Evolutionary conservation across 768 basidiomycete species (phyloP).

Genomic region (Floccularia luteovirens): DNA sequence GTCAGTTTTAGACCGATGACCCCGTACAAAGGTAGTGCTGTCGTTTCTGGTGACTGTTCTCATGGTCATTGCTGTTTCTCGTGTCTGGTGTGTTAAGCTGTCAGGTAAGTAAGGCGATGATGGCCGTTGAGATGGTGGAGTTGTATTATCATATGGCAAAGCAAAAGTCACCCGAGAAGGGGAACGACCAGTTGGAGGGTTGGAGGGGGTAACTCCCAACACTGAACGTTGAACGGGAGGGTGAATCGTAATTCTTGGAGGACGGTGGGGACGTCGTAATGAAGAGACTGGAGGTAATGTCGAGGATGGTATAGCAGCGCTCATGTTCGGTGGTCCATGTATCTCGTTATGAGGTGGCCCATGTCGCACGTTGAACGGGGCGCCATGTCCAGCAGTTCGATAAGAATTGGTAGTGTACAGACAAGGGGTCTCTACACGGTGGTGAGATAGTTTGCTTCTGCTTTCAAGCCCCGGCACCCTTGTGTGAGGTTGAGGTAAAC

Average conservation of each 20-base stretch:
- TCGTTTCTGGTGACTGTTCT: too few species aligned
- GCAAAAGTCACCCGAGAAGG: conserved; percentile 15
- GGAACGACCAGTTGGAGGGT: conserved; percentile 9
- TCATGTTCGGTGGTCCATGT: conserved; percentile 12
- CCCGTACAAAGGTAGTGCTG: too few species aligned
- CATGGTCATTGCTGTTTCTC: too few species aligned
- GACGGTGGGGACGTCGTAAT: conserved; percentile 16
- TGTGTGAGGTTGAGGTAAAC: neutral
- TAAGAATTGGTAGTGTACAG: conserved; percentile 2
- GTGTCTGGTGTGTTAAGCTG: too few species aligned
- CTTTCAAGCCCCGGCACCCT: neutral
- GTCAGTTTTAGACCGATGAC: too few species aligned
- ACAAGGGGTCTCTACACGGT: neutral
- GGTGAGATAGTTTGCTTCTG: neutral
- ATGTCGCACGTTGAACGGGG: conserved; percentile 9
- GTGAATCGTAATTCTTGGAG: conserved; percentile 18
- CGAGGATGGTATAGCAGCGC: neutral
- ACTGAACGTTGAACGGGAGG: conserved; percentile 5
- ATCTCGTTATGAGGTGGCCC: conserved; percentile 14
- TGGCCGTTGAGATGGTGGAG: conserved; percentile 1
- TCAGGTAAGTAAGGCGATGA: too few species aligned
- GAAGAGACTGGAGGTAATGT: neutral
- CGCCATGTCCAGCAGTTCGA: conserved; percentile 6
- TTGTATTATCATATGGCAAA: conserved; percentile 5
- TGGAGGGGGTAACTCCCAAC: too few species aligned